These are phyloP conservation scores for Neocallimastix lanati DNA, from an alignment of 192 early-diverging fungal genomes.

Conservation along the genomic window DNA sequence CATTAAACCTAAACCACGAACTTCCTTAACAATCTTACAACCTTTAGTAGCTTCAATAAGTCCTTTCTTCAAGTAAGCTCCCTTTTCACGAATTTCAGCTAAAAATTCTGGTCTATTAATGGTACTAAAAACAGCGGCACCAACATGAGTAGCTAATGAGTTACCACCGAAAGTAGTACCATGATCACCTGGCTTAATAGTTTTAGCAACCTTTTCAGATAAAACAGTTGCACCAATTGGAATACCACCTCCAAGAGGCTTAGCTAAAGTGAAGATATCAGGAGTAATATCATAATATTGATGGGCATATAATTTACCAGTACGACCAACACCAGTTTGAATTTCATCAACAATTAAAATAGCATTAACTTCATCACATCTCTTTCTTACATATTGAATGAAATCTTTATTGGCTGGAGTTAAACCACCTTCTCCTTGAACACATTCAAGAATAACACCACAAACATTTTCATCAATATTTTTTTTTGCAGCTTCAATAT, in stretches of 20 bases:
- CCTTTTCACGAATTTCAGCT: conserved; percentile 38
- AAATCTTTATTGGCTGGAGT: conserved; percentile 53
- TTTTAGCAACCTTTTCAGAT: conserved; percentile 52
- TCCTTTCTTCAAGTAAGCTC: conserved; percentile 31
- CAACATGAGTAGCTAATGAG: conserved; percentile 77
- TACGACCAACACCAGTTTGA: conserved; percentile 21
- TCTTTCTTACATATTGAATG: conserved; percentile 48
- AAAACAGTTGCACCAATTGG: conserved; percentile 85
- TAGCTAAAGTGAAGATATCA: conserved; percentile 88
- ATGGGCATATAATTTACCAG: conserved; percentile 77
- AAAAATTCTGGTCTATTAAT: conserved; percentile 59
- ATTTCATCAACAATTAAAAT: conserved; percentile 91
- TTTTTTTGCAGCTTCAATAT: conserved; percentile 32
- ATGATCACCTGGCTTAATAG: conserved; percentile 79
- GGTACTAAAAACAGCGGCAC: conserved; percentile 46
- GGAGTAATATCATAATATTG: conserved; percentile 54
- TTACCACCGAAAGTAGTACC: conserved; percentile 96
- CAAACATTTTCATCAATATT: conserved; percentile 62
- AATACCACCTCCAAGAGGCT: conserved; percentile 89
- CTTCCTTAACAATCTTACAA: conserved; percentile 36
- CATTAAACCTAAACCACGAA: conserved; percentile 74
- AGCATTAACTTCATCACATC: conserved; percentile 72
- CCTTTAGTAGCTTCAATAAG: conserved; percentile 17
- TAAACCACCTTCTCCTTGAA: conserved; percentile 94
- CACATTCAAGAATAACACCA: conserved; percentile 86